Evolutionary conservation across 2,329 filamentous ascomycete genomes (phyloP).

Genomic region (Phoma herbarum): DNA sequence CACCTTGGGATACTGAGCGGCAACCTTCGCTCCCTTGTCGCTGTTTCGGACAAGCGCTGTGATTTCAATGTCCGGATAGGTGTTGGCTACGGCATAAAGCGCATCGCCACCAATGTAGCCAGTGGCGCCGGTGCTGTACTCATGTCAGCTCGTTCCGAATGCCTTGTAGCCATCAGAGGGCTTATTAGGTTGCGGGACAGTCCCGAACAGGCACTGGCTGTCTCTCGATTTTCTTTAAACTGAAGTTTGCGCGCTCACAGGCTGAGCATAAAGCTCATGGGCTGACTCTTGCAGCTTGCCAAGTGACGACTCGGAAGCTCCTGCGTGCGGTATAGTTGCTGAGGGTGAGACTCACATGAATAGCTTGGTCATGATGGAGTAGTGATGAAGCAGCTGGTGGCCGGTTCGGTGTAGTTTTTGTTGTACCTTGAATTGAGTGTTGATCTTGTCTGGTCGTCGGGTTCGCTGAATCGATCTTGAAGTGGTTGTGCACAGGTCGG

Average conservation of each 20-base stretch:
- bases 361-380: constrained; percentile 37
- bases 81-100: constrained; percentile 50
- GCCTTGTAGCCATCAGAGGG: background rate
- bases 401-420: background rate
- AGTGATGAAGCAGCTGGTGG: background rate
- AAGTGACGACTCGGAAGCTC: no score
- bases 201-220: no score
- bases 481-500: background rate
- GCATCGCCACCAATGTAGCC: constrained; percentile 47
- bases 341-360: constrained; percentile 33
- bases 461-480: background rate
- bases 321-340: background rate
- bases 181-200: no score
- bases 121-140: constrained; percentile 41
- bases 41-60: constrained; percentile 60
- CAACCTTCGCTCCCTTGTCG: constrained; percentile 58
- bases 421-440: no score
- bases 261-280: no score
- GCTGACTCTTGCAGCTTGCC: no score
- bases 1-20: constrained; percentile 57
- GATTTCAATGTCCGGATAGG: constrained; percentile 60
- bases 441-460: background rate
- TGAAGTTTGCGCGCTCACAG: no score
- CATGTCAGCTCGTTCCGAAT: background rate
- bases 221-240: no score